Base-by-base conservation (phyloP, 306 rosid species). In the Betula pendula region DNA sequence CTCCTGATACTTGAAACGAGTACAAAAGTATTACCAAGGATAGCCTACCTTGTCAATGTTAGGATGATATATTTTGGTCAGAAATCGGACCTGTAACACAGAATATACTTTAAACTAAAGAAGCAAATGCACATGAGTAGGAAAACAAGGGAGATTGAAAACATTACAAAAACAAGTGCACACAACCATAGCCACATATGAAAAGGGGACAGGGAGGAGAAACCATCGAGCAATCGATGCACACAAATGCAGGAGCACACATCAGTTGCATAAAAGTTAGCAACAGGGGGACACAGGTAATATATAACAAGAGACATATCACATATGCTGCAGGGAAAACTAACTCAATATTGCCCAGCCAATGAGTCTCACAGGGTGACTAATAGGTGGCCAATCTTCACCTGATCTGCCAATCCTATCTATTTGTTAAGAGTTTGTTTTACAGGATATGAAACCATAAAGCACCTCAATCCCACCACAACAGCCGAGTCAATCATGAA, bases 21-120 rank as follows among this genome's bases (percentile, higher is more conserved):
- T 65, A 48, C 25, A 62, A 81, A 31, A 76, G 16, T 66, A 42
- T 65, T 76, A 78, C 31, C 29, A 52, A 14, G 35, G 72, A 66
- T 50, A 72, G 59, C 77, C 45, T 75, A 90, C 98, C 98, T 94
- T 94, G 68, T 94, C 98, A 80, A 94, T 94, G 92, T 94, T 94
- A 11, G 98, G 98, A 81, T 94, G 98, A 77, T 94, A 94, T 74
- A 94, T 94, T 86, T 94, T 94, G 60, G 98, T 92, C 66, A 94
- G 89, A 86, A 94, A 94, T 79, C 98, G 89, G 76, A 94, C 98
- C 98, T 94, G 95, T 47, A 49, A 33, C 29, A 87, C 49, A 48
- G 8, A 62, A 62, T 13, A 70, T 45, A 38, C 43, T 71, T 52
- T 38, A 22, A 52, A 17, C 50, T 33, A 73, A 55, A 42, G 65